Evolutionary conservation across 805 yeast genomes (phyloP), one percentile per base, ranked within the genome.

Genomic region (Brettanomyces sp.): DNA sequence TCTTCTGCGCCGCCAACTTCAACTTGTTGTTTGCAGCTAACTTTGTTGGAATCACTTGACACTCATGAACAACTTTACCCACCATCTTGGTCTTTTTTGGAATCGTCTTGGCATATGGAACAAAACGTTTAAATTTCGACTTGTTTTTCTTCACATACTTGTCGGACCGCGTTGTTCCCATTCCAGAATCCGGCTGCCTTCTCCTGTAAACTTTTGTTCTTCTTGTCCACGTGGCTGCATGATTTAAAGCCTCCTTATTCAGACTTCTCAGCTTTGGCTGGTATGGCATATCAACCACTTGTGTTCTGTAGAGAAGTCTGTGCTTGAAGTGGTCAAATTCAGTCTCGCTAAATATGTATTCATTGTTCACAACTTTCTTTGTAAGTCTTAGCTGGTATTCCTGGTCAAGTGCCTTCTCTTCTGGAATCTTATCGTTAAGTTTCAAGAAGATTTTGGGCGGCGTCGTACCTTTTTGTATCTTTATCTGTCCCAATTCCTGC

Each of bases 31-130:
- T 82, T 28, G 77, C 73, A 57, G 88, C 95, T 39, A 70, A 67
- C 56, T 79, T 76, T 4, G 88, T 77, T 11, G 98, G 97, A 44
- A 84, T 77, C 21, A 87, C 81, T 55, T 84, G 86, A 63, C 97
- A 90, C 60, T 93, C 99, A 61, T 93, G 97, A 47, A 82, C 85
- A 28, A 91, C 82, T 35, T 89, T 86, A 36, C 99, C 99, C 11
- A 79, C 75, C 34, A 93, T 65, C 2, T 89, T 76, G 0, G 99
- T 90, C 56, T 86, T 85, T 59, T 80, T 89, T 0, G 96, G 95
- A 46, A 88, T 86, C 1, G 95, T 85, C 62, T 82, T 85, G 11
- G 87, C 90, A 61, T 79, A 86, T 11, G 95, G 95, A n/a, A 82
- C 74, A 50, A 70, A 76, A 56, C 80, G 68, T 45, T 55, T 57